phyloP scores from a whole-genome alignment of 257 asterid genomes.

The Fraxinus americana region DNA sequence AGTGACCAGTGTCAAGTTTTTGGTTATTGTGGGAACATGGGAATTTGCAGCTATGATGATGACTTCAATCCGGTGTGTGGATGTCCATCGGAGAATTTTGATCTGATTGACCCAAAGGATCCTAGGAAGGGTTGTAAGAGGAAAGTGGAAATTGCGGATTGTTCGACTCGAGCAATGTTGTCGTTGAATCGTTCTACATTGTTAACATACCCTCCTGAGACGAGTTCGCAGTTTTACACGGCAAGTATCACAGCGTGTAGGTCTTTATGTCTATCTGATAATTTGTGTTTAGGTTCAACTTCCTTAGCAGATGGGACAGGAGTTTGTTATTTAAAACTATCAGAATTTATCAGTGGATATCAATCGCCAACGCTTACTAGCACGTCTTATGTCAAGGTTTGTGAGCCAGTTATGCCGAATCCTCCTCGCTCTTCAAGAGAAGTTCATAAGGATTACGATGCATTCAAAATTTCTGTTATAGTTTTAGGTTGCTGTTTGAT shows the following conservation, averaged over 20 bases:
- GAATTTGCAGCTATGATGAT: slow-evolving; percentile 60
- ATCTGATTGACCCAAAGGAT: slow-evolving; percentile 44
- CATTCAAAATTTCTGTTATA: slow-evolving; percentile 44
- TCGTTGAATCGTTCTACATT: slow-evolving; percentile 50
- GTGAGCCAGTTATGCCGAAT: slow-evolving; percentile 57
- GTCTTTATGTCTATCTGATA: slow-evolving; percentile 42
- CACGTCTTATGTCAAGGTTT: slow-evolving; percentile 68
- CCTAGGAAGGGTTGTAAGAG: slow-evolving; percentile 60
- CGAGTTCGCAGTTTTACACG: slow-evolving; percentile 37
- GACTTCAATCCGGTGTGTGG: slow-evolving; percentile 49
- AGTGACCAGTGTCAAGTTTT: slow-evolving; percentile 75
- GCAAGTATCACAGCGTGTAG: slow-evolving; percentile 52
- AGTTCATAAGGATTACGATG: slow-evolving; percentile 14
- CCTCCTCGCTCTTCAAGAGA: slow-evolving; percentile 26
- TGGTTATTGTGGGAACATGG: slow-evolving; percentile 75
- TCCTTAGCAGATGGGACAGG: slow-evolving; percentile 76
- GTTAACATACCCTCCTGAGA: slow-evolving; percentile 58
- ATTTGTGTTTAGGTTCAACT: slow-evolving; percentile 58
- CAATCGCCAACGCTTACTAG: slow-evolving; percentile 62
- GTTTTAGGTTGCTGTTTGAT: slow-evolving; percentile 42
- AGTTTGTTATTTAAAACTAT: slow-evolving; percentile 54
- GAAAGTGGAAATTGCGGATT: slow-evolving; percentile 43
- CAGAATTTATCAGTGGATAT: slow-evolving; percentile 57
- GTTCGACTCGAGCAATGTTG: slow-evolving; percentile 48
- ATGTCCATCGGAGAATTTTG: slow-evolving; percentile 71